Evolutionary conservation across 257 asterid species (phyloP), one percentile per base, ranked within the genome.

Genomic region (Schizonepeta tenuifolia): DNA sequence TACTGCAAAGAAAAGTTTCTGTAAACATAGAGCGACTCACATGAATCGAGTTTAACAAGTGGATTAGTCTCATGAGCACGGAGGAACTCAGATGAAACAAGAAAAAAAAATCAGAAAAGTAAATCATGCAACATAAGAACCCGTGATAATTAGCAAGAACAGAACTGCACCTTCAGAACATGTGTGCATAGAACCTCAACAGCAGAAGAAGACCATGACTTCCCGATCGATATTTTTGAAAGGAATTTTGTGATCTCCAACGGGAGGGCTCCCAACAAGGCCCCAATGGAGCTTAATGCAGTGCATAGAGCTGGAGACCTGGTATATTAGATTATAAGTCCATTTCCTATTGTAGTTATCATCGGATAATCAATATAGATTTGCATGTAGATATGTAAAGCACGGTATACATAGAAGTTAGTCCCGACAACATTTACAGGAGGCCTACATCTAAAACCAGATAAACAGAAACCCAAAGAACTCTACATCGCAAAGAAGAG

Each of bases 121-220:
- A 43, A 66, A 56, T 44, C 21, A 22, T 63, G 50, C 9, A 71
- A 5, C 31, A n/a, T 49, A 36, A 67, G 46, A 71, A 61, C 51
- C 61, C 44, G 33, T 26, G 20, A 74, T n/a, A n/a, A n/a, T 73
- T 50, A 68, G 78, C 59, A 69, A 31, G 69, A 78, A 70, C 7
- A 63, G 65, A 78, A 24, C 21, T 65, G 54, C 67, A 94, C 99
- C 96, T 87, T 83, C 73, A 94, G 85, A 59, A 88, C 83, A 77
- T 81, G 87, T 38, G 86, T 75, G 78, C 87, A 77, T 26, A 94
- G 69, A 75, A 82, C 85, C 41, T 86, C 91, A 69, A 86, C 77
- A 10, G 97, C 91, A 50, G 86, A 57, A 74, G 92, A 72, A 54
- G 95, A 88, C 96, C 97, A 94, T 46, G 83, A 75, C 64, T 84